Conservation (phyloP, 1,284 basidiomycete genomes). For the Agroathelia rolfsii region DNA sequence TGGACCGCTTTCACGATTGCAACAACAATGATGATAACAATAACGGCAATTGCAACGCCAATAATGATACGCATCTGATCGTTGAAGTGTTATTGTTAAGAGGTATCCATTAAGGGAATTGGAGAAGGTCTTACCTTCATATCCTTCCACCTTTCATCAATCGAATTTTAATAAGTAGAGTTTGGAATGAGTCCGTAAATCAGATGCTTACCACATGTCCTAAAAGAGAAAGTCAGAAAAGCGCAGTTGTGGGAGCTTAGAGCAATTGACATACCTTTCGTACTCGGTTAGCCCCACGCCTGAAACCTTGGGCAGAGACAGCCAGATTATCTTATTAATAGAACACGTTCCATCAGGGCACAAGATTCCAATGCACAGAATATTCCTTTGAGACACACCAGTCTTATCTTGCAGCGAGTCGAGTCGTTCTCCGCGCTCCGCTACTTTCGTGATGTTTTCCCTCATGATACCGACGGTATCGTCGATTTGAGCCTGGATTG, state of each 20-base stretch:
- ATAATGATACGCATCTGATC: conserved; percentile 86
- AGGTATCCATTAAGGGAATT: conserved; percentile 4
- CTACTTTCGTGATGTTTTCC: conserved; percentile 94
- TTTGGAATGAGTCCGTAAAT: conserved; percentile 7
- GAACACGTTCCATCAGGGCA: conserved; percentile 9
- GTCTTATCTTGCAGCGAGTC: conserved; percentile 98
- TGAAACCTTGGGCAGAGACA: conserved; percentile 98
- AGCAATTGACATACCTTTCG: conserved; percentile 72
- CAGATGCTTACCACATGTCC: conserved; percentile 73
- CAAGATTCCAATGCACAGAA: no score
- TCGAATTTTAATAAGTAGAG: conserved; percentile 6
- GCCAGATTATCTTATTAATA: conserved; percentile 77
- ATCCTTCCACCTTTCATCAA: conserved; percentile 81
- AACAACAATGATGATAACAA: conserved; percentile 90
- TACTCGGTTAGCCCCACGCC: conserved; percentile 92
- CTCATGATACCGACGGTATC: conserved; percentile 95
- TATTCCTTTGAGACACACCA: conserved; percentile 58
- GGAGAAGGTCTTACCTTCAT: conserved; percentile 76
- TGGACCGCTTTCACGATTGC: conserved; percentile 78
- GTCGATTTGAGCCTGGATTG: conserved; percentile 91
- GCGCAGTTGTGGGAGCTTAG: conserved; percentile 7
- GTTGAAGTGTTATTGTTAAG: conserved; percentile 11
- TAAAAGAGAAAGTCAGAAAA: conserved; percentile 22
- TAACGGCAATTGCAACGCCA: conserved; percentile 75
- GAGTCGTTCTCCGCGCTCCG: conserved; percentile 89